Base-by-base conservation (phyloP, 257 asterid genomes). In the Solanum chilense region DNA sequence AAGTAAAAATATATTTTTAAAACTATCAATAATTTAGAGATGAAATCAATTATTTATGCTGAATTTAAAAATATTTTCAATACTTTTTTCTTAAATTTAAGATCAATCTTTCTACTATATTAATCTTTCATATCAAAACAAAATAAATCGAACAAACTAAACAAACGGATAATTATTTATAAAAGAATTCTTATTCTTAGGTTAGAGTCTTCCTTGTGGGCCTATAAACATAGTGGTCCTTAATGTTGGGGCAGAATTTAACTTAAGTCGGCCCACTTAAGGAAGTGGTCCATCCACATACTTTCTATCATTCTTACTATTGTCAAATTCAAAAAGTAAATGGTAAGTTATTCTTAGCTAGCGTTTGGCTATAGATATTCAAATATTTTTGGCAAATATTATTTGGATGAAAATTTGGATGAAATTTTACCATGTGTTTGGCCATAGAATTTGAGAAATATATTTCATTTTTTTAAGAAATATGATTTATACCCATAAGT, bases 251-350 rank as follows among this genome's bases (percentile, higher is more conserved):
- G 69, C 11, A n/a, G 83, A 44, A 74, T 83, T 37, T 42, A 1
- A 70, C 75, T 69, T 69, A 12, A 12, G 14, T 23, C 80, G 87
- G 89, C 90, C 92, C 89, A 87, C 86, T 47, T 12, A 13, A 15
- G 45, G 49, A 82, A 25, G 91, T 89, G 90, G 90, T 85, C 91
- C 92, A 56, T 56, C 64, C n/a, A 56, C 64, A 56, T 56, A 18
- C 64, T 56, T 56, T 18, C 64, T n/a, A 9, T 45, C 41, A 78
- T 80, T 80, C 18, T 80, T 14, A 20, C 41, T 3, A 20, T 10
- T 45, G 90, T 87, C 91, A 13, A 90, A 90, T 41, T 62, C 87
- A 89, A 42, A 15, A 23, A 85, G 74, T 89, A 52, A 90, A 89
- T 83, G 85, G 78, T 44, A 27, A 37, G 64, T 47, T 29, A 29